A percentile compares a stretch with the other conserved stretches of the same genome.
Conservation (phyloP, 768 basidiomycete species). For the Kwoniella botswanensis region DNA sequence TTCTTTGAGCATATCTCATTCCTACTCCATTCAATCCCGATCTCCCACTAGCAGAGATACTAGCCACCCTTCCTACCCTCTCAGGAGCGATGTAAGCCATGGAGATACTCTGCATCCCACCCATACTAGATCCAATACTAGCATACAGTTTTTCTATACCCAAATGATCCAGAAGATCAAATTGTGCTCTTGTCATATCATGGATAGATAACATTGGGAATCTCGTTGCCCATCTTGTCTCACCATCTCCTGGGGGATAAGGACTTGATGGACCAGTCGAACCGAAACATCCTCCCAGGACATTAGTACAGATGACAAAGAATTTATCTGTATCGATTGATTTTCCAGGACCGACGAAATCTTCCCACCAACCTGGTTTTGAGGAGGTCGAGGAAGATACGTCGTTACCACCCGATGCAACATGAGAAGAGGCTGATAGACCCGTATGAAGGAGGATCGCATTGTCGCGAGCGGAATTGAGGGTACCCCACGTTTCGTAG, state of each 20-base stretch:
- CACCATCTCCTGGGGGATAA: conserved; percentile 64
- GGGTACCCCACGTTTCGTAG: conserved; percentile 97
- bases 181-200: conserved; percentile 97
- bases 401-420: conserved; percentile 53
- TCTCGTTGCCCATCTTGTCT: conserved; percentile 75
- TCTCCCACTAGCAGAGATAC: conserved; percentile 91
- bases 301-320: conserved; percentile 95
- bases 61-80: conserved; percentile 85
- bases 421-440: conserved; percentile 90
- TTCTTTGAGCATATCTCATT: conserved; percentile 94
- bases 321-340: conserved; percentile 90
- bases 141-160: conserved; percentile 86
- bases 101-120: conserved; percentile 95
- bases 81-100: conserved; percentile 91
- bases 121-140: conserved; percentile 94
- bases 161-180: conserved; percentile 79
- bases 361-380: conserved; percentile 98
- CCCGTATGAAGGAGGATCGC: conserved; percentile 95
- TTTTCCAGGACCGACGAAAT: conserved; percentile 94
- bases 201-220: conserved; percentile 93
- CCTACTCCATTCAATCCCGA: conserved; percentile 91
- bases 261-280: conserved; percentile 90
- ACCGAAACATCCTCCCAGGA: conserved; percentile 96
- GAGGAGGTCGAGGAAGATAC: conserved; percentile 73
- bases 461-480: conserved; percentile 77